Percentiles rank a stretch among this genome's conserved stretches.
Conservation (phyloP, 345 rosid genomes). For the Sisymbrium irio region DNA sequence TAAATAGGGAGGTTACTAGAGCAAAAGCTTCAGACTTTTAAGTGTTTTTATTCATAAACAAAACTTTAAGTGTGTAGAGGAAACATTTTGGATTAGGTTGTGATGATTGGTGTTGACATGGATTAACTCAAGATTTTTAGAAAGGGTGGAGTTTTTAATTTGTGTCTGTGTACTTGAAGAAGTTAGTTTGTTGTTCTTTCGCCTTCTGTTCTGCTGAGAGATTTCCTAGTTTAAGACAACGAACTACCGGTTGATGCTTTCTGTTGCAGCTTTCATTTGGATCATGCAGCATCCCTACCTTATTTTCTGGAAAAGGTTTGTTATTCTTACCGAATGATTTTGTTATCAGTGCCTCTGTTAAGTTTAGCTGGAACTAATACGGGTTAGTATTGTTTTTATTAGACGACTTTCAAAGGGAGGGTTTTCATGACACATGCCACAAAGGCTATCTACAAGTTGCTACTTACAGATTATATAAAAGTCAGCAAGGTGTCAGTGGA, state of each 20-base stretch:
- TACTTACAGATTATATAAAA: constrained; percentile 91
- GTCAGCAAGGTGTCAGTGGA: constrained; percentile 97
- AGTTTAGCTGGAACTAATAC: not conserved
- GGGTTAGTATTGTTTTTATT: constrained; percentile 12
- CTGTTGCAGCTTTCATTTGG: constrained; percentile 93
- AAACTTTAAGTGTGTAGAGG: not conserved
- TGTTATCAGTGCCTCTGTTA: not conserved
- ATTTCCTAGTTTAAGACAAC: constrained; percentile 1
- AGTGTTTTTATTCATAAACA: not conserved
- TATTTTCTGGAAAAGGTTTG: constrained; percentile 92
- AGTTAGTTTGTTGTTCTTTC: not conserved
- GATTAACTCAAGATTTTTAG: not conserved
- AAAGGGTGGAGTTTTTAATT: not conserved
- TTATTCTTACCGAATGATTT: constrained; percentile 1
- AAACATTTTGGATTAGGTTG: not conserved
- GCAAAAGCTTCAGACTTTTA: not conserved
- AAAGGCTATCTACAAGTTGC: constrained; percentile 84
- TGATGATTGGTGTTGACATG: not conserved
- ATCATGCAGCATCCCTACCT: constrained; percentile 96
- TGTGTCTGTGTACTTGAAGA: not conserved
- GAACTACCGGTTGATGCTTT: not conserved
- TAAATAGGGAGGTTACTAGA: not conserved
- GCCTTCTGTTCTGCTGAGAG: not conserved
- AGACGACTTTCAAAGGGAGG: constrained; percentile 89
- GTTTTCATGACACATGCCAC: constrained; percentile 99